Conservation (phyloP, 2,329 filamentous ascomycete genomes). For the Ceratocystis variospora region DNA sequence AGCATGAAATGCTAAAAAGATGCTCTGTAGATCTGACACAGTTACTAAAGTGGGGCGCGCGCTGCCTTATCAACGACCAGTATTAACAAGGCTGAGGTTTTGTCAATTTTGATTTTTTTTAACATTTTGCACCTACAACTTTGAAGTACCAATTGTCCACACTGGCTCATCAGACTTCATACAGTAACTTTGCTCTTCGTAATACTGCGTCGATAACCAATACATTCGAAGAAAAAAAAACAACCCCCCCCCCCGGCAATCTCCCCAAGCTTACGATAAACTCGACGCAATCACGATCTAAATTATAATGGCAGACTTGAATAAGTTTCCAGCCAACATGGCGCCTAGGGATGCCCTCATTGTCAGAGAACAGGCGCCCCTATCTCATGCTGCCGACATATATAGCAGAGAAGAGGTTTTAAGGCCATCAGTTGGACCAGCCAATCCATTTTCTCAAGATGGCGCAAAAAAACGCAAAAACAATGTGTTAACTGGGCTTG, state of each 20-base stretch:
- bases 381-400: constrained; percentile 46
- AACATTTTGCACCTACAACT: not conserved
- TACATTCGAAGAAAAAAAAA: not conserved
- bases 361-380: constrained; percentile 37
- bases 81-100: not conserved
- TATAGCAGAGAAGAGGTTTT: constrained; percentile 62
- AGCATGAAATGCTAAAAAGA: no score
- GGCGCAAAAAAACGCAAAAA: constrained; percentile 60
- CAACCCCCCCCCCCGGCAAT: not conserved
- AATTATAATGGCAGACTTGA: constrained; percentile 44
- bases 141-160: not conserved
- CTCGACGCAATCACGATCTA: not conserved
- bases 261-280: not conserved
- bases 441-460: constrained; percentile 58
- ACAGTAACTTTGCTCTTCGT: not conserved
- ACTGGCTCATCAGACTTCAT: not conserved
- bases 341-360: constrained; percentile 50
- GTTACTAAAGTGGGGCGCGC: not conserved
- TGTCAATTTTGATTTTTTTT: not conserved
- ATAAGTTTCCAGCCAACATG: constrained; percentile 53
- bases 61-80: no score
- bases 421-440: constrained; percentile 51
- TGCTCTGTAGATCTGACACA: no score
- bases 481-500: constrained; percentile 61
- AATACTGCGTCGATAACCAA: not conserved